A percentile compares a stretch with the other conserved stretches of the same genome.
These are phyloP conservation scores for Citrus sp. DNA, from an alignment of 345 rosid species.

Conservation along the genomic window DNA sequence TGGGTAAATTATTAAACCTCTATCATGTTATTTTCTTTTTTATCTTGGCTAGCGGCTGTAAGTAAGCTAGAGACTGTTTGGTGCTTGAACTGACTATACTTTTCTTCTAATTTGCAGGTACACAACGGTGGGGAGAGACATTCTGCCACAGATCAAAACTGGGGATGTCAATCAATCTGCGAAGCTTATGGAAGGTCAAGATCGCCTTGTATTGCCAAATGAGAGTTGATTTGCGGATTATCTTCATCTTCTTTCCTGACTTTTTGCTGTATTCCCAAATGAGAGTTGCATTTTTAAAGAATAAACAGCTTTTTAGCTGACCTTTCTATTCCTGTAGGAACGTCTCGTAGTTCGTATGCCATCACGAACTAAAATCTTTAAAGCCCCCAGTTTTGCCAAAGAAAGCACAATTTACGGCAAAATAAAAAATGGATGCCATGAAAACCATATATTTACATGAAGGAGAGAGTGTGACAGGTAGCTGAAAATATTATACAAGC, in stretches of 20 bases:
- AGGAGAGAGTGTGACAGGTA: too few relatives aligned
- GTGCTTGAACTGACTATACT: too few relatives aligned
- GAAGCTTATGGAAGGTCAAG: constrained; percentile 62
- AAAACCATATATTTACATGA: too few relatives aligned
- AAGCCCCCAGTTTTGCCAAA: too few relatives aligned
- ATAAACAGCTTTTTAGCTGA: neutral
- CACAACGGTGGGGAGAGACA: constrained; percentile 64
- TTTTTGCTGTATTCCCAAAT: neutral
- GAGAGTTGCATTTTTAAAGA: neutral
- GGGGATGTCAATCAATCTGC: constrained; percentile 76
- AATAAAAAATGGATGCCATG: too few relatives aligned
- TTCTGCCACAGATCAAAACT: constrained; percentile 77
- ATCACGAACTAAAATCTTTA: too few relatives aligned
- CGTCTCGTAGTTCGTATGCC: too few relatives aligned
- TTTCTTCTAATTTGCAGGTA: constrained; percentile 35
- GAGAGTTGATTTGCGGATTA: constrained; percentile 27
- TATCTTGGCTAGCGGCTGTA: neutral
- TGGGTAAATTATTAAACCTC: constrained; percentile 42
- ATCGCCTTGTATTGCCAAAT: constrained; percentile 64
- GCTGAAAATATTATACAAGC: too few relatives aligned
- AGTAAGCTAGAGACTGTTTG: neutral
- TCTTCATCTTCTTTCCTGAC: neutral
- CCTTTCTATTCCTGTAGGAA: too few relatives aligned
- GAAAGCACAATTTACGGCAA: too few relatives aligned
- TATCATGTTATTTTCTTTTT: neutral